A percentile compares a stretch with the other conserved stretches of the same genome.
Conservation (phyloP, 768 basidiomycete species). For the Mycena latifolia region DNA sequence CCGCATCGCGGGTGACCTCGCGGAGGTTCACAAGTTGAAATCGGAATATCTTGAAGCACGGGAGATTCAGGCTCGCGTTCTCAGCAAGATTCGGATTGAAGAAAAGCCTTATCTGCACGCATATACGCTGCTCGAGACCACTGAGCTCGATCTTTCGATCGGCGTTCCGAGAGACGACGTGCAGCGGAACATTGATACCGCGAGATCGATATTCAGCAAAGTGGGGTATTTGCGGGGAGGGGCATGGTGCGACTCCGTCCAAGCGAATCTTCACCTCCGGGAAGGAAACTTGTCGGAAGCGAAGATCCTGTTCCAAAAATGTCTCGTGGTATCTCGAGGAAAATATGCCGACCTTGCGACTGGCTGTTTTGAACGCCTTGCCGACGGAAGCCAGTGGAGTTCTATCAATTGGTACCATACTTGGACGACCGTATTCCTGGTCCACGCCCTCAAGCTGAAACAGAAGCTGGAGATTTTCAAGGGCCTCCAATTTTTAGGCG, state of each 20-base stretch:
- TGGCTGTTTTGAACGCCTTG: conserved; percentile 2
- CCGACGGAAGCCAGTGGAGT: background rate
- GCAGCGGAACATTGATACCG: background rate
- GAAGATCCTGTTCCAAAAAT: background rate
- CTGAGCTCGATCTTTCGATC: background rate
- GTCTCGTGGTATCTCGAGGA: background rate
- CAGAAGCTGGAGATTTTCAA: too few species aligned
- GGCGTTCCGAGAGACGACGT: background rate
- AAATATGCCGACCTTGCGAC: background rate
- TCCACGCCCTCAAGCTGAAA: too few species aligned
- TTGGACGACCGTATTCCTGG: too few species aligned
- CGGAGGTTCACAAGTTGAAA: background rate
- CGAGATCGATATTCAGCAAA: background rate
- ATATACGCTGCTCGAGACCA: background rate
- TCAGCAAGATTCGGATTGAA: background rate
- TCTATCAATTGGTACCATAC: too few species aligned
- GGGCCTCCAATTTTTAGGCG: too few species aligned
- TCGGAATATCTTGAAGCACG: conserved; percentile 1
- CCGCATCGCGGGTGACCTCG: background rate
- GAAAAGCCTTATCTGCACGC: background rate
- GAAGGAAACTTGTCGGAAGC: conserved; percentile 1
- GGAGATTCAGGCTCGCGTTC: background rate
- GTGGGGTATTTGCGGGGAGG: background rate
- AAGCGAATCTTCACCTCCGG: background rate
- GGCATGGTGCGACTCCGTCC: background rate